A percentile compares a stretch with the other conserved stretches of the same genome.
Conservation (phyloP, 2,329 filamentous ascomycete species). For the Tricladium varicosporioides region DNA sequence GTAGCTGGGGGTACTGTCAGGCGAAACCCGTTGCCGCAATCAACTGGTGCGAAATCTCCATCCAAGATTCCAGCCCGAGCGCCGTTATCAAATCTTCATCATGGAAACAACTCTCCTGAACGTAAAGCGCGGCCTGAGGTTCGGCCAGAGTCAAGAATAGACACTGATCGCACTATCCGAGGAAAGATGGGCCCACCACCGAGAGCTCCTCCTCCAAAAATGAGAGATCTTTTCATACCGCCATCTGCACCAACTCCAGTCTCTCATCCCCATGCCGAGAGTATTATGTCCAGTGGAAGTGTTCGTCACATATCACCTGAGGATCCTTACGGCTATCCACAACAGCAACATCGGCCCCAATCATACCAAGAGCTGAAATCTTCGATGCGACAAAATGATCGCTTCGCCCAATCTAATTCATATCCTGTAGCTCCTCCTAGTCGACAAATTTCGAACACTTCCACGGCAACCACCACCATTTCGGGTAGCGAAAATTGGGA, state of each 20-base stretch:
- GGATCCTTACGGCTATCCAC: conserved; percentile 65
- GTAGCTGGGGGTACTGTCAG: conserved; percentile 39
- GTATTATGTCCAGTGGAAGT: conserved; percentile 50
- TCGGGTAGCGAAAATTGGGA: conserved; percentile 97
- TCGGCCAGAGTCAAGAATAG: conserved; percentile 26
- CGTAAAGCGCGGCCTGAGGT: conserved; percentile 43
- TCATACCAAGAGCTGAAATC: conserved; percentile 41
- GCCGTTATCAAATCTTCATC: conserved; percentile 66
- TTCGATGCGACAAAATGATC: conserved; percentile 42
- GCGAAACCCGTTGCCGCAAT: conserved; percentile 30
- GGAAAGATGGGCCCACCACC: conserved; percentile 48
- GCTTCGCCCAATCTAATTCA: conserved; percentile 27
- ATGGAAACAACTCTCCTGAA: conserved; percentile 80
- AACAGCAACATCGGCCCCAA: conserved; percentile 31
- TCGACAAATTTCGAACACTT: conserved; percentile 72
- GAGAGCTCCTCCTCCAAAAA: conserved; percentile 80
- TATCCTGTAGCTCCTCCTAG: conserved; percentile 35
- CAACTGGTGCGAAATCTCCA: conserved; percentile 47
- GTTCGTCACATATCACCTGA: conserved; percentile 68
- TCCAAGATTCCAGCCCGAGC: conserved; percentile 68
- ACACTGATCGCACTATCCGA: conserved; percentile 37
- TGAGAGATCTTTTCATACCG: conserved; percentile 74
- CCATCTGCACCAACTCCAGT: conserved; percentile 50
- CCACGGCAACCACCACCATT: conserved; percentile 59
- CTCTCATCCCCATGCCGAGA: conserved; percentile 49